Evolutionary conservation across 495 filamentous ascomycete genomes (phyloP), one percentile per base, ranked within the genome.

Genomic region (Penicillium bialowiezense): DNA sequence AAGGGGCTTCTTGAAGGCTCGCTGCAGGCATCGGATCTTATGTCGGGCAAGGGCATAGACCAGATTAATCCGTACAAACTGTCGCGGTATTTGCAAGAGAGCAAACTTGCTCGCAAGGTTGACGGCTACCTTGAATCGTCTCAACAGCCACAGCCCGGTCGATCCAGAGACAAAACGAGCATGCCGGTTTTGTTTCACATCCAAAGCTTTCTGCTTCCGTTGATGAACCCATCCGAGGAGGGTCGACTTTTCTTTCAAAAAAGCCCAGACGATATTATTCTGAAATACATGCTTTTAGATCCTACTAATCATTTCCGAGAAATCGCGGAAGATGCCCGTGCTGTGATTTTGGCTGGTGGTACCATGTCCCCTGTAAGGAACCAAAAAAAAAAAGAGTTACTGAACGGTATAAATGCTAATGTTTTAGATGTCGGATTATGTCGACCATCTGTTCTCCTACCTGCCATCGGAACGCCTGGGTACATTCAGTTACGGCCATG

Each of bases 31-130:
- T 82, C 82, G 29, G 77, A 81, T 14, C 75, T 98, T 10, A 81
- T 97, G 51, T 78, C 83, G 35, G 84, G 86, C 35, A 95, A 96
- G 56, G 90, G 89, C 1, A 88, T 92, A 20, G 93, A 97, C 60
- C 93, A 97, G 59, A 88, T 97, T 66, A 97, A 98, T 57, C 79
- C 96, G 17, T 89, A 89, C 65, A 91, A 95, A 58, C 74, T 98
- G 10, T 83, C 88, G 37, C 76, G 77, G 26, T 98, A 97, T 61
- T 76, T 98, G 8, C 86, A 90, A 55, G 87, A 95, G 58, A 96
- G 90, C 48, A 97, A 97, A 54, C 72, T 98, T 29, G 93, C 93
- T 12, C 85, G 91, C 31, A 98, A 98, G 65, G 85, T 97, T 19
- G 93, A 98, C 66, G 86, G 87, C 19, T 98, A 97, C 62, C 72